Conservation (phyloP, 331 rosid species). For the Arachis monticola region DNA sequence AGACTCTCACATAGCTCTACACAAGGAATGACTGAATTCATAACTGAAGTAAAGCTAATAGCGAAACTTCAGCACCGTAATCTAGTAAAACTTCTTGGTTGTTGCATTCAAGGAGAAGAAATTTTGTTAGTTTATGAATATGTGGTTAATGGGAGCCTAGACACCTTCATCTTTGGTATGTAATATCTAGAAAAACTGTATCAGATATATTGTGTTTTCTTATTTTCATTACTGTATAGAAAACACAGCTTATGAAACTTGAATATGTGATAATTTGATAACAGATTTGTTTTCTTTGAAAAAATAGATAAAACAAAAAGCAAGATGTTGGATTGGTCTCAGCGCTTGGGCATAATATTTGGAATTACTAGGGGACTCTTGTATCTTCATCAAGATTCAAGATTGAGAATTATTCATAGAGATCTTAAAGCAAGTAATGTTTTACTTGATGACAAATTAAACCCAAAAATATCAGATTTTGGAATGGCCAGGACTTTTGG, state of each 20-base stretch:
- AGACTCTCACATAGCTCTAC: conserved; percentile 31
- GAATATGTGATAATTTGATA: not conserved
- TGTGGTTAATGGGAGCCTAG: conserved; percentile 36
- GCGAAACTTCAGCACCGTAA: conserved; percentile 41
- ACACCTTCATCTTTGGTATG: conserved; percentile 48
- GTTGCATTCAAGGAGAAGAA: conserved; percentile 38
- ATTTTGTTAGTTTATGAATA: conserved; percentile 38
- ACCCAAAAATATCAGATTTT: conserved; percentile 39
- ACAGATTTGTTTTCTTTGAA: not conserved
- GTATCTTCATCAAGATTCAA: conserved; percentile 34
- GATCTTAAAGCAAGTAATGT: conserved; percentile 40
- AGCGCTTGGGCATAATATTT: conserved; percentile 2
- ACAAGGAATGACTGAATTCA: conserved; percentile 37
- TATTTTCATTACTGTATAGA: not conserved
- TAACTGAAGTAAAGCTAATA: conserved; percentile 40
- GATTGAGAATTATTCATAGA: conserved; percentile 35
- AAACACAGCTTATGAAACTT: not conserved
- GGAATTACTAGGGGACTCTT: not conserved
- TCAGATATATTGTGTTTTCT: not conserved
- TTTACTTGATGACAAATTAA: conserved; percentile 32
- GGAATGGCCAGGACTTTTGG: conserved; percentile 37
- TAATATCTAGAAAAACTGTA: not conserved
- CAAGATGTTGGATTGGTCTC: conserved; percentile 1
- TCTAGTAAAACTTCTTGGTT: conserved; percentile 40
- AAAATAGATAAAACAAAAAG: not conserved